phyloP scores from a whole-genome alignment of 306 rosid genomes.

The Rubus parviflorus region DNA sequence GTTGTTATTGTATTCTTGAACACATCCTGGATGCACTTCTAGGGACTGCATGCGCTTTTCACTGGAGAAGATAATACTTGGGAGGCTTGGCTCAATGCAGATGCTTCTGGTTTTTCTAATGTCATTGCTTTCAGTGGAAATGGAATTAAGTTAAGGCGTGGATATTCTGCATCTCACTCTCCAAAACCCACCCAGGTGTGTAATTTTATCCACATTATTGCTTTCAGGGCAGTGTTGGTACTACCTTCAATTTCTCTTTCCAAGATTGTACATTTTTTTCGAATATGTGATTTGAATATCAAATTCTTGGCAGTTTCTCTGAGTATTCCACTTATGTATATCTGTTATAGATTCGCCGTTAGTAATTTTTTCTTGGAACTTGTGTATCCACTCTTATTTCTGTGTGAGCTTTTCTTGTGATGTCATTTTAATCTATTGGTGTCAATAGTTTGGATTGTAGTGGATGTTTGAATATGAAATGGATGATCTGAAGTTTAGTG shows the following conservation, averaged over 20 bases:
- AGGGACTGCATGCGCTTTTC: slow-evolving; percentile 97
- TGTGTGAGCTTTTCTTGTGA: background rate
- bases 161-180: slow-evolving; percentile 80
- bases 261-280: background rate
- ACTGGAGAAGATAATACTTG: slow-evolving; percentile 90
- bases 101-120: slow-evolving; percentile 83
- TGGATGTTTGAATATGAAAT: background rate
- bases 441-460: slow-evolving; percentile 2
- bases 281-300: background rate
- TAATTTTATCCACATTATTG: slow-evolving; percentile 9
- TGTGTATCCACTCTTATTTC: background rate
- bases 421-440: background rate
- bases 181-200: slow-evolving; percentile 82
- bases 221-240: slow-evolving; percentile 10
- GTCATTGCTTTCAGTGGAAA: slow-evolving; percentile 57
- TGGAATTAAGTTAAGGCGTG: slow-evolving; percentile 90
- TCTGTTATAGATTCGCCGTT: background rate
- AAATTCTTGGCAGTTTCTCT: background rate
- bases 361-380: too few species aligned
- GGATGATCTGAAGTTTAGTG: background rate
- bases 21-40: slow-evolving; percentile 37
- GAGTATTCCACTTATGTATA: background rate
- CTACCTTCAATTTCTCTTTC: background rate
- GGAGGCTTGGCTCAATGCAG: slow-evolving; percentile 96
- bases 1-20: slow-evolving; percentile 22